A percentile compares a stretch with the other conserved stretches of the same genome.
Evolutionary conservation across 352 stramenopile species (phyloP).

Genomic region (Globisporangium canariense): DNA sequence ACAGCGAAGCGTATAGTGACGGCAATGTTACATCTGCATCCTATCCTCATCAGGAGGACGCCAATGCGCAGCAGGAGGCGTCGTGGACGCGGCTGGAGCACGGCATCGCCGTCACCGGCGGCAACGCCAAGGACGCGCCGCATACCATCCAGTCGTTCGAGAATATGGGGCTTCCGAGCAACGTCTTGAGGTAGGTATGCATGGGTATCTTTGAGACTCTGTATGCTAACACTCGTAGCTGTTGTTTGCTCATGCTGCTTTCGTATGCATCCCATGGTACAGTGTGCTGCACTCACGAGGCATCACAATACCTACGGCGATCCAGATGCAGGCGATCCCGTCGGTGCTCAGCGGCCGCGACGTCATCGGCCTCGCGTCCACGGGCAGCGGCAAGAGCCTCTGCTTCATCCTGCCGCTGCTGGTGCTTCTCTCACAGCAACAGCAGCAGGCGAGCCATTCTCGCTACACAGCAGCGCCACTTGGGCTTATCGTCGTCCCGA

Average conservation of each 20-base stretch:
- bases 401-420: conserved; percentile 94
- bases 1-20: background rate
- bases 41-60: background rate
- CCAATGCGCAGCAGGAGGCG: conserved; percentile 27
- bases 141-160: conserved; percentile 34
- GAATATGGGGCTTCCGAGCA: conserved; percentile 26
- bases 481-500: conserved; percentile 92
- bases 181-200: conserved; percentile 19
- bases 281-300: conserved; percentile 30
- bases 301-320: conserved; percentile 90
- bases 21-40: background rate
- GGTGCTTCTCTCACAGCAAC: conserved; percentile 30
- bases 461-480: conserved; percentile 40
- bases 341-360: conserved; percentile 81
- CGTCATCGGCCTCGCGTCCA: conserved; percentile 92
- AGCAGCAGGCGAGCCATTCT: conserved; percentile 37
- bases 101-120: conserved; percentile 32
- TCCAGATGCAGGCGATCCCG: conserved; percentile 96
- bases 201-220: background rate
- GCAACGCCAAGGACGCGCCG: conserved; percentile 27
- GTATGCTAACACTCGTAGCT: background rate
- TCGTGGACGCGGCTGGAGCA: conserved; percentile 52
- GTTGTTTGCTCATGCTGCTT: too few species aligned
- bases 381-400: conserved; percentile 95
- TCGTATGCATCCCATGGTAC: background rate